phyloP scores from a whole-genome alignment of 331 rosid species.

The Spiraea crenata region DNA sequence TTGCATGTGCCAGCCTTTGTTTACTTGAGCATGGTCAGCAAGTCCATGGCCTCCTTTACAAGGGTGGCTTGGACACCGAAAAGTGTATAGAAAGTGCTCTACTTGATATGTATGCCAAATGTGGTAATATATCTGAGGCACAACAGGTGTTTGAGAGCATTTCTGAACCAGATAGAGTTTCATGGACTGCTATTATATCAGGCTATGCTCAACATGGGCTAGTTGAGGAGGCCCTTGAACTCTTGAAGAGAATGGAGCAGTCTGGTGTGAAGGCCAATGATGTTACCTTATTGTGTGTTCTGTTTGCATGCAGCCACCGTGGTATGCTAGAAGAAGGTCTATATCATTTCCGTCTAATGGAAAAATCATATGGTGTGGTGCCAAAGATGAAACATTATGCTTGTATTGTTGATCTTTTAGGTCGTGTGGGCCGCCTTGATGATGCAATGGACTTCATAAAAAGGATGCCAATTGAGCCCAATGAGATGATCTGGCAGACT shows the following conservation, averaged over 20 bases:
- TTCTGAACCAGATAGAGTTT: conserved; percentile 57
- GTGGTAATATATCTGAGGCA: conserved; percentile 54
- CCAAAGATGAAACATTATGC: conserved; percentile 79
- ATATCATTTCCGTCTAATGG: conserved; percentile 47
- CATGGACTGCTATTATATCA: conserved; percentile 73
- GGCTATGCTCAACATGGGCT: conserved; percentile 75
- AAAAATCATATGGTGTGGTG: conserved; percentile 42
- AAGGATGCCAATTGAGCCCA: conserved; percentile 57
- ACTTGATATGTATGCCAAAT: conserved; percentile 72
- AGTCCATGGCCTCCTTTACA: conserved; percentile 61
- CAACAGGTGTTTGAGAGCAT: conserved; percentile 44
- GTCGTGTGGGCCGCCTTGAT: conserved; percentile 56
- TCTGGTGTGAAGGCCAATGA: conserved; percentile 43
- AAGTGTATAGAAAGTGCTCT: conserved; percentile 69
- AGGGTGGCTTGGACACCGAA: conserved; percentile 49
- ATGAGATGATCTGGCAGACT: conserved; percentile 75
- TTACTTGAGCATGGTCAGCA: conserved; percentile 61
- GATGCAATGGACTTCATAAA: conserved; percentile 61
- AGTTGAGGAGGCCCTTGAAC: conserved; percentile 55
- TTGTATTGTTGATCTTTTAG: conserved; percentile 70
- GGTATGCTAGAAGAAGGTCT: conserved; percentile 74
- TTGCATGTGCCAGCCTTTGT: conserved; percentile 62
- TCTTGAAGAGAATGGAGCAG: conserved; percentile 58
- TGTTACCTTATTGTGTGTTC: conserved; percentile 61
- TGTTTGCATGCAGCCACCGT: conserved; percentile 78